Evolutionary conservation across 805 yeast genomes (phyloP).

Genomic region (Lachancea waltii): DNA sequence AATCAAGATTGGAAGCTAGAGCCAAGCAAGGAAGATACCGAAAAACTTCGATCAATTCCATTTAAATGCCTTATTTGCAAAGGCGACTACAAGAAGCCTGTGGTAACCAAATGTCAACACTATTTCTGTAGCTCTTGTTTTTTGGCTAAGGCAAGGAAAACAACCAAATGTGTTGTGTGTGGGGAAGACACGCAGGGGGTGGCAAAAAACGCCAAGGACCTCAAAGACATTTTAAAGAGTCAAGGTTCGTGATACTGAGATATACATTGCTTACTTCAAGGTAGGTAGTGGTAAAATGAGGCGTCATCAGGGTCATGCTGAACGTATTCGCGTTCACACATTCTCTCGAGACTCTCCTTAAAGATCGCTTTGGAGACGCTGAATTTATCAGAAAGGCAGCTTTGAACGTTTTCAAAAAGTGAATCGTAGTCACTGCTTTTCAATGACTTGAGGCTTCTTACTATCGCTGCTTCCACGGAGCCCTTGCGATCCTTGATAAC

Average conservation of each 20-base stretch:
- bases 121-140: constrained; percentile 60
- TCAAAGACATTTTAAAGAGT: constrained; percentile 23
- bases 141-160: constrained; percentile 38
- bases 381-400: constrained; percentile 56
- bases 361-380: constrained; percentile 61
- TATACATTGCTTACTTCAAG: constrained; percentile 4
- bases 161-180: constrained; percentile 50
- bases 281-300: constrained; percentile 38
- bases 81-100: constrained; percentile 46
- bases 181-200: constrained; percentile 54
- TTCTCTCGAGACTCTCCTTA: constrained; percentile 64
- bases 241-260: constrained; percentile 1
- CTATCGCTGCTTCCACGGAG: constrained; percentile 76
- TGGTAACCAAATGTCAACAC: constrained; percentile 57
- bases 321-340: constrained; percentile 76
- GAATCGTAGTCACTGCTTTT: constrained; percentile 56
- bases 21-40: constrained; percentile 21
- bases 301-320: constrained; percentile 60
- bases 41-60: constrained; percentile 37
- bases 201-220: constrained; percentile 45
- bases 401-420: constrained; percentile 57
- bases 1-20: constrained; percentile 62
- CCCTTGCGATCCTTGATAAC: constrained; percentile 30
- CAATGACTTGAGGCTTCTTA: constrained; percentile 78
- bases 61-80: constrained; percentile 60